Evolutionary conservation across 2,329 filamentous ascomycete genomes (phyloP), one percentile per base, ranked within the genome.

Genomic region (Phoma sp.): DNA sequence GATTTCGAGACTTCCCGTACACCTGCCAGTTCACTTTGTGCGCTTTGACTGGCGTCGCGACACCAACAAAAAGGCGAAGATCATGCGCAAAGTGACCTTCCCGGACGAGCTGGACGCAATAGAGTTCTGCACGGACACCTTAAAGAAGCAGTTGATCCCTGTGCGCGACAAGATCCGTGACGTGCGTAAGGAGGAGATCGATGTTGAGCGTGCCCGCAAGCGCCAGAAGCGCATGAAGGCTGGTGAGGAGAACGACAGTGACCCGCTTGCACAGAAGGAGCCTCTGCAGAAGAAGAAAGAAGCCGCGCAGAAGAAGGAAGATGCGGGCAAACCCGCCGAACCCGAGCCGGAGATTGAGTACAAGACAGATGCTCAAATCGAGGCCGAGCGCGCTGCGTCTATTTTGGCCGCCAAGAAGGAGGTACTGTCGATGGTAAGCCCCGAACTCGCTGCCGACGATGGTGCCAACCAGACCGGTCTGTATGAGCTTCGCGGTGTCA

Each of bases 61-160:
- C 64, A 92, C 91, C 3, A 89, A 96, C 76, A 98, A 98, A 81
- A 99, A 99, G 83, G 93, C 93, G 63, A 99, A 99, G 83, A 99
- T 99, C 67, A 93, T 99, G 91, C 91, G 93, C 73, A 99, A 98
- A 78, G 95, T 99, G 52, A 93, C 92, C 0, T 99, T 99, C 73
- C 93, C 93, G 6, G 87, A 91, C 43, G 95, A 99, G 76, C 81
- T 99, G 28, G 95, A 99, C 69, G 87, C 91, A 32, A 87, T 96
- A 18, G 95, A 99, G 73, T 97, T 96, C 77, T 99, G 95, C 76
- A 93, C 93, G 11, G 93, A 98, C 21, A 89, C 95, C 47, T 81
- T 99, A 59, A 89, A 87, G 74, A 88, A 88, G 71, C 85, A 90
- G 64, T 83, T 99, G 37, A 81, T 97, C 39, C 96, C 95, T 1